phyloP scores from a whole-genome alignment of 2,329 filamentous ascomycete genomes.

The Diaporthe vaccinii region DNA sequence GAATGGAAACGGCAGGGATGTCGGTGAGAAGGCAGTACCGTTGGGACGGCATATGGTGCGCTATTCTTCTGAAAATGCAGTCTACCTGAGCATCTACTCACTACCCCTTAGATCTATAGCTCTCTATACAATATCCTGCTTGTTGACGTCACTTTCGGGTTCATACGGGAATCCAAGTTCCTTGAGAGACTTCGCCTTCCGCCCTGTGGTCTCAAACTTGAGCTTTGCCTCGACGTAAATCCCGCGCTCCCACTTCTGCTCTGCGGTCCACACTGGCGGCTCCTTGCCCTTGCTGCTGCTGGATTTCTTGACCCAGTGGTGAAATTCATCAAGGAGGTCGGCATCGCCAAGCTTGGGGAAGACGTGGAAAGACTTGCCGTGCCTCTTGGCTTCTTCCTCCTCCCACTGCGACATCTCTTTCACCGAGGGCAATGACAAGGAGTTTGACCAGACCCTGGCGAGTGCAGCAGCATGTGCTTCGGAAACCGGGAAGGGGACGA shows the following conservation, averaged over 20 bases:
- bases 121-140: slow-evolving; percentile 40
- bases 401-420: slow-evolving; percentile 81
- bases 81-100: background rate
- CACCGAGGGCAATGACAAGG: slow-evolving; percentile 72
- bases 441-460: slow-evolving; percentile 81
- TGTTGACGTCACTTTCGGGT: slow-evolving; percentile 40
- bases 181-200: slow-evolving; percentile 73
- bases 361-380: slow-evolving; percentile 61
- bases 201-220: slow-evolving; percentile 76
- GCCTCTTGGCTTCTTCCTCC: slow-evolving; percentile 64
- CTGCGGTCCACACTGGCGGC: slow-evolving; percentile 79
- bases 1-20: background rate
- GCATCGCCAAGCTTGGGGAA: slow-evolving; percentile 72
- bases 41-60: background rate
- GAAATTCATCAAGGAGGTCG: slow-evolving; percentile 77
- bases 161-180: slow-evolving; percentile 79
- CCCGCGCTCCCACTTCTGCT: slow-evolving; percentile 79
- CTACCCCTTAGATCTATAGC: background rate
- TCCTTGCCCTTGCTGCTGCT: slow-evolving; percentile 69
- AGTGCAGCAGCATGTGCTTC: slow-evolving; percentile 85
- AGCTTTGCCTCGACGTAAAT: slow-evolving; percentile 78
- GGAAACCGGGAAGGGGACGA: slow-evolving; percentile 88
- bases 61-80: background rate
- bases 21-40: background rate
- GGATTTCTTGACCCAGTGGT: slow-evolving; percentile 70